Base-by-base conservation (phyloP, 2,329 filamentous ascomycete genomes). In the Clonostachys chloroleuca region DNA sequence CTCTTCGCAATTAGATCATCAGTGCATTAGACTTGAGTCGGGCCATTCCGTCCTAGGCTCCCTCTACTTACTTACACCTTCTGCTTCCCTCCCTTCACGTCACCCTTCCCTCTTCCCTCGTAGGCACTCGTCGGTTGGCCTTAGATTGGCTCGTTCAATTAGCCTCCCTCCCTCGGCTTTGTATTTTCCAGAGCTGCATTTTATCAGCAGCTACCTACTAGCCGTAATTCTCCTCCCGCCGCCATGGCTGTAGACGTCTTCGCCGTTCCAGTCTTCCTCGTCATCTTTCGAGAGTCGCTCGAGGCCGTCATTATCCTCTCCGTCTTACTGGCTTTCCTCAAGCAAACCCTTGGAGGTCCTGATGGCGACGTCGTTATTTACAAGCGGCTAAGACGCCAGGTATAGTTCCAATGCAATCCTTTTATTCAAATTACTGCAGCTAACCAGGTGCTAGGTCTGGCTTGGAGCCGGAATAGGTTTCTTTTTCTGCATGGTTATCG, bases 291-390 rank as follows among this genome's bases (percentile, higher is more conserved):
- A 61, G 90, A 95, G 69, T 83, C 83, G 39, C 72, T 95, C 43
- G 90, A 95, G 72, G 87, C 86, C 1, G 84, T 80, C 59, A 90
- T 95, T 60, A 87, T 95, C 56, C 83, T 95, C 52, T 92, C 90
- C 0, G 86, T 95, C 14, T 73, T 95, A 35, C 78, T 95, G 40
- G 83, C 89, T n/a, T 39, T 90, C 61, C 69, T 91, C 49, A 90
- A 89, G 63, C 85, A 90, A 62, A 85, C 83, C 2, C 74, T 91
- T 42, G 68, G 67, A 49, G 79, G 79, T 2, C 77, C 81, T 5
- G 72, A 80, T 42, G 65, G 73, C 50, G 82, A 89, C 67, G 66
- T 62, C 2, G 57, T 56, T 2, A 67, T 83, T 1, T 84, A 86
- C 65, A 89, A 85, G 64, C 74, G 73, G 48, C 73, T 89, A 10